Evolutionary conservation across 2,329 filamentous ascomycete species (phyloP).

Genomic region (Exophiala sideris): DNA sequence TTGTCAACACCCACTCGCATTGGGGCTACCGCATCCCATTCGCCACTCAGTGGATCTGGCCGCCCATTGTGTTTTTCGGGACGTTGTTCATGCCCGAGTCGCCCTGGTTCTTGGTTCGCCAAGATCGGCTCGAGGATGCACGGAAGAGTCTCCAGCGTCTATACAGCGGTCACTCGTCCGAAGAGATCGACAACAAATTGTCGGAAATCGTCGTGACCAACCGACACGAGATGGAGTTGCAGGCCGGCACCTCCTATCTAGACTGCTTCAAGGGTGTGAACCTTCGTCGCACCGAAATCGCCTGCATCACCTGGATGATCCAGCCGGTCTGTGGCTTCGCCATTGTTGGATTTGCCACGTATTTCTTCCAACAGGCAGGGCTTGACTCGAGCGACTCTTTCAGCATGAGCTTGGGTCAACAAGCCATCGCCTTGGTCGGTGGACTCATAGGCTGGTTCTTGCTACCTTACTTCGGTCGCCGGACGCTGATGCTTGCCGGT

Average conservation of each 20-base stretch:
- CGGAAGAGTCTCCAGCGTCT: conserved; percentile 39
- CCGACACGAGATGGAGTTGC: conserved; percentile 2
- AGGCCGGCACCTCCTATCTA: conserved; percentile 1
- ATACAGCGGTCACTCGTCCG: conserved; percentile 44
- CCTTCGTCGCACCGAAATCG: conserved; percentile 6
- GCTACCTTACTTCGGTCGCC: conserved; percentile 32
- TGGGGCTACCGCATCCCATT: conserved; percentile 40
- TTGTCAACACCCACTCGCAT: conserved; percentile 30
- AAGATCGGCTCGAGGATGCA: conserved; percentile 46
- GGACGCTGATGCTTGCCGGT: conserved; percentile 35
- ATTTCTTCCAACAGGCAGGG: conserved; percentile 54
- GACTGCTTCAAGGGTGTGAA: conserved; percentile 15
- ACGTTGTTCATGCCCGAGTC: conserved; percentile 42
- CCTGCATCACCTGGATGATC: conserved; percentile 37
- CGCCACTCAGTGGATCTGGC: conserved; percentile 34
- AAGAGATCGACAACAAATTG: conserved; percentile 31
- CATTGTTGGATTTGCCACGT: conserved; percentile 63
- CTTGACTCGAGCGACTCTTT: conserved; percentile 35
- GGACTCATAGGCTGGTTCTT: conserved; percentile 51
- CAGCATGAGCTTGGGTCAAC: conserved; percentile 54
- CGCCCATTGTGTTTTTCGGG: conserved; percentile 24
- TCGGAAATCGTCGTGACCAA: conserved; percentile 31
- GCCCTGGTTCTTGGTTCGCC: conserved; percentile 53
- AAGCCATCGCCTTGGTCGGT: conserved; percentile 57
- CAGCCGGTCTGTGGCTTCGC: conserved; percentile 64